Evolutionary conservation across 345 rosid species (phyloP), one percentile per base, ranked within the genome.

Genomic region (Balakata baccata): DNA sequence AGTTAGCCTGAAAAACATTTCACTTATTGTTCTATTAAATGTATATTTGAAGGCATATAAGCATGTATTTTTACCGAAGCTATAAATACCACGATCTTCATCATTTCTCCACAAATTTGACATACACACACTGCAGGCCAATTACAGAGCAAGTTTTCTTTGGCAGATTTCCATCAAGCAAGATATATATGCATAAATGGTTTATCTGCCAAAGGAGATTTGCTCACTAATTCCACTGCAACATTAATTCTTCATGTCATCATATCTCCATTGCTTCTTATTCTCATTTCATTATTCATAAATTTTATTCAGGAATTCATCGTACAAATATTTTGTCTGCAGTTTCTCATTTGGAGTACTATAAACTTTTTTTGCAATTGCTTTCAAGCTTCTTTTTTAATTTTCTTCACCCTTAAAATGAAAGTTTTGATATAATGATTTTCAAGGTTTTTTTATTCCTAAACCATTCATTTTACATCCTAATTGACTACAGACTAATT

Each of bases 161-260:
- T 58, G 81, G 63, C 72, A 56, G 47, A 41, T 45, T 12, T 37
- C 37, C 45, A 17, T 38, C 20, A 29, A 9, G 11, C 43, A 50
- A 22, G 17, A 11, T n/a, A 47, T 2, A 41, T 52, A 11, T 29
- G 29, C 38, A 56, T 47, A 67, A 25, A 49, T 18, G 46, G 47
- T 18, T 17, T 34, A 60, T 62, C 58, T 69, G 81, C 81, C 78
- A 58, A 74, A 79, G 78, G 78, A 79, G 81, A 79, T 79, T 74
- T 79, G 78, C 81, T 58, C 81, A 64, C 45, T 49, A 74, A 46
- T 64, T 74, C 78, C 37, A 41, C 67, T 70, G 75, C 75, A 74
- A 56, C 51, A 45, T 4, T 37, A 5, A 29, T 29, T 29, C 43
- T 5, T 37, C 43, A 37, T 8, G 29, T 29, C 13, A 29, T 29